Conservation (phyloP, 1,139 yeast genomes). For the Kodamaea derodonti region DNA sequence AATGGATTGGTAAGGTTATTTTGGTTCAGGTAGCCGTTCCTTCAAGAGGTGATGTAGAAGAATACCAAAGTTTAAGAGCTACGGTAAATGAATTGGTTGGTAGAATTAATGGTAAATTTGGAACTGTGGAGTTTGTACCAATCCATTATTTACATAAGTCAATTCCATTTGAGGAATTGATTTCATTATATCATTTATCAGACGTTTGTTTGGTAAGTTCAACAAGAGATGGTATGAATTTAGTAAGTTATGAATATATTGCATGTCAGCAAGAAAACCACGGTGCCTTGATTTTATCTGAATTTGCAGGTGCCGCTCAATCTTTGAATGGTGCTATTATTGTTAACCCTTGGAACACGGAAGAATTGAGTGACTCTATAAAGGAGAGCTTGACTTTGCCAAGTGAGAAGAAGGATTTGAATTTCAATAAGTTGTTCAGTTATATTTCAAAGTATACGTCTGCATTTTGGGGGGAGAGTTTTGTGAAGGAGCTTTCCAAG, state of each 20-base stretch:
- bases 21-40: constrained; percentile 98
- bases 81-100: constrained; percentile 96
- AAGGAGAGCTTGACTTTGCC: constrained; percentile 85
- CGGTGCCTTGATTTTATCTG: constrained; percentile 84
- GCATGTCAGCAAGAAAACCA: constrained; percentile 89
- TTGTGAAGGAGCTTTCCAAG: constrained; percentile 78
- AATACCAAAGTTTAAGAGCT: constrained; percentile 88
- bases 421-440: constrained; percentile 77
- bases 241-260: constrained; percentile 92
- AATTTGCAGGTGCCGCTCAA: constrained; percentile 99
- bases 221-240: constrained; percentile 97
- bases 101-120: constrained; percentile 91
- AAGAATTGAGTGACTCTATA: constrained; percentile 83
- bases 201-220: constrained; percentile 93
- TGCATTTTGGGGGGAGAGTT: constrained; percentile 95
- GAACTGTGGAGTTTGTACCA: constrained; percentile 96
- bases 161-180: constrained; percentile 84
- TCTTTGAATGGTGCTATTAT: constrained; percentile 88
- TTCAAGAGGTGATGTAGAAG: constrained; percentile 96
- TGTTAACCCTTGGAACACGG: constrained; percentile 98
- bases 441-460: constrained; percentile 92
- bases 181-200: constrained; percentile 76
- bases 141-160: constrained; percentile 95
- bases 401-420: constrained; percentile 69
- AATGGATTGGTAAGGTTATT: constrained; percentile 97